phyloP scores from a whole-genome alignment of 1,284 basidiomycete species.

The Tranzscheliella williamsii region DNA sequence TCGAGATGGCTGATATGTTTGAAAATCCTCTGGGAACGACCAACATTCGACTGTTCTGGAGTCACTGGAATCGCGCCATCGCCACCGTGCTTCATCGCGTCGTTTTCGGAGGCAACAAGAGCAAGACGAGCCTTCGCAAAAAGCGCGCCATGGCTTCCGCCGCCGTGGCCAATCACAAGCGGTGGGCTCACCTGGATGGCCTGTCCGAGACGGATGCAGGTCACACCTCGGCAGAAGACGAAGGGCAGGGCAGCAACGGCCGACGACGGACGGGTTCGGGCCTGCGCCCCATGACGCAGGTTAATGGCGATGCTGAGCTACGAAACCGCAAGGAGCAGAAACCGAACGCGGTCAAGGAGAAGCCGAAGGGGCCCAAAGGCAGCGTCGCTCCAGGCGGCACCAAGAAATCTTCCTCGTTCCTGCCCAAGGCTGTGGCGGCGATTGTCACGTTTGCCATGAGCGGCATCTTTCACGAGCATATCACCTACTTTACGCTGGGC shows the following conservation, averaged over 20 bases:
- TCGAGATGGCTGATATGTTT: constrained; percentile 60
- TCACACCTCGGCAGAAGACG: constrained; percentile 44
- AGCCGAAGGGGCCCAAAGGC: constrained; percentile 3
- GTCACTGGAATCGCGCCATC: constrained; percentile 60
- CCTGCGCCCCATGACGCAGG: constrained; percentile 34
- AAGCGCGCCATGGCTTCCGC: constrained; percentile 10
- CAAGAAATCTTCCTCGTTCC: constrained; percentile 36
- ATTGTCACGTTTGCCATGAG: constrained; percentile 56
- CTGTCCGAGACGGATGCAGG: constrained; percentile 54
- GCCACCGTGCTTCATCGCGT: constrained; percentile 59
- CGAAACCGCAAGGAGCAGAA: constrained; percentile 15
- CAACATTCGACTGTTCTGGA: constrained; percentile 59
- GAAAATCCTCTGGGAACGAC: constrained; percentile 57
- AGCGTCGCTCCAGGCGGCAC: constrained; percentile 1
- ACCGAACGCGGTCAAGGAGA: constrained; percentile 5
- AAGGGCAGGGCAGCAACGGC: constrained; percentile 12
- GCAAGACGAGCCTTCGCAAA: constrained; percentile 19
- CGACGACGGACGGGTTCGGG: constrained; percentile 9
- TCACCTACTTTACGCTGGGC: constrained; percentile 50
- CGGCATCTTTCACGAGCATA: constrained; percentile 58
- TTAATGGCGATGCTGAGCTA: constrained; percentile 11
- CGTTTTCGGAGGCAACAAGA: constrained; percentile 52
- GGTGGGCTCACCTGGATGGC: constrained; percentile 42
- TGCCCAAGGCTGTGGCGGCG: constrained; percentile 49
- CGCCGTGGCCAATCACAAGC: background rate